Percentiles rank a stretch among this genome's conserved stretches.
Evolutionary conservation across 805 yeast genomes (phyloP).

Genomic region (Yarrowia deformans): DNA sequence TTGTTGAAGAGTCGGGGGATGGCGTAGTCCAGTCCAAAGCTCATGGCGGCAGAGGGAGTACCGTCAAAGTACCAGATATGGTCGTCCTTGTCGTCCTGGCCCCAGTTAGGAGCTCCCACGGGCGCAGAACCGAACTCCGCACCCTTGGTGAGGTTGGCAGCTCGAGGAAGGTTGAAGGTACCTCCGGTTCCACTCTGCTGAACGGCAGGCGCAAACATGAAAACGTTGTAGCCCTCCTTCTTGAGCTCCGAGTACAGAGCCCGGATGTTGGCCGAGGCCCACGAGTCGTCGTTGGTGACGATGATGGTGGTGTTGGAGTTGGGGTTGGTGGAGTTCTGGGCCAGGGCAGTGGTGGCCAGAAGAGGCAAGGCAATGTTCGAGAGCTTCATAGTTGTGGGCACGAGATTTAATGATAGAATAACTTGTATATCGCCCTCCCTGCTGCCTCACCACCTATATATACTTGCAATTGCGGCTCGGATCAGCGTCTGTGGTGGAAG

Average conservation of each 20-base stretch:
- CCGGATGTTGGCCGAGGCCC: slow-evolving; percentile 64
- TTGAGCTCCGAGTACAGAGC: slow-evolving; percentile 59
- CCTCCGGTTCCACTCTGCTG: slow-evolving; percentile 66
- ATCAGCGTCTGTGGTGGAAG: neutral
- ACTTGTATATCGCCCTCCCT: too few relatives aligned
- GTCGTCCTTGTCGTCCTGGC: slow-evolving; percentile 50
- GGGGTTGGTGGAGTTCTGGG: slow-evolving; percentile 28
- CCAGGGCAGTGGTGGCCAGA: neutral
- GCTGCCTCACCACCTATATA: too few relatives aligned
- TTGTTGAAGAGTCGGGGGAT: slow-evolving; percentile 53
- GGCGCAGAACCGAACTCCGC: slow-evolving; percentile 58
- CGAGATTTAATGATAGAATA: neutral
- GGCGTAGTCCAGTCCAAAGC: slow-evolving; percentile 56
- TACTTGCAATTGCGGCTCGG: neutral
- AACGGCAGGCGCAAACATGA: slow-evolving; percentile 60
- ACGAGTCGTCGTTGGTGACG: slow-evolving; percentile 64
- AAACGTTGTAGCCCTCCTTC: slow-evolving; percentile 58
- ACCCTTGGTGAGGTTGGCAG: slow-evolving; percentile 52
- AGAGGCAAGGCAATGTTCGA: neutral
- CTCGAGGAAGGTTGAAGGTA: slow-evolving; percentile 54
- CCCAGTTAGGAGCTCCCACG: slow-evolving; percentile 60
- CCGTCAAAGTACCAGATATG: slow-evolving; percentile 59
- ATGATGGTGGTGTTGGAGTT: slow-evolving; percentile 51
- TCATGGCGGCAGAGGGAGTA: slow-evolving; percentile 55
- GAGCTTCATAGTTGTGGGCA: neutral